phyloP scores from a whole-genome alignment of 345 rosid genomes.

The Ceriops tagal region DNA sequence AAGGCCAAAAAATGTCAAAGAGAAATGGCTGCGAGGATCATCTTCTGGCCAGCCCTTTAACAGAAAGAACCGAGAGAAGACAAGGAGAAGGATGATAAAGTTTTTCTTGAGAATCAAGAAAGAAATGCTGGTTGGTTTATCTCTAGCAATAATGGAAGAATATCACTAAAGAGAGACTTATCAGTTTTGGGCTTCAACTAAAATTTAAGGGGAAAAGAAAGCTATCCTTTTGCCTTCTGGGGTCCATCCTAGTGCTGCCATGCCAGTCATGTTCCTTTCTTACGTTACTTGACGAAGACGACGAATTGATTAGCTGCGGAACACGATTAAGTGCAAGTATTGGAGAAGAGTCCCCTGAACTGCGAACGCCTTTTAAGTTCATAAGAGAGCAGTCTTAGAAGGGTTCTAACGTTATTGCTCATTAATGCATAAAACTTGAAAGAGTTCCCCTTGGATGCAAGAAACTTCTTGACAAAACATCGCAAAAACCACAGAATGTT shows the following conservation, averaged over 20 bases:
- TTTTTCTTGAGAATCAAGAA: neutral
- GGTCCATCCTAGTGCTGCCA: slow-evolving; percentile 6
- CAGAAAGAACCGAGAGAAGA: neutral
- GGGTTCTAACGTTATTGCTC: too few species aligned
- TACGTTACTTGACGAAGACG: neutral
- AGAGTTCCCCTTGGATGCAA: too few species aligned
- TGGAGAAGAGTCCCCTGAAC: slow-evolving; percentile 5
- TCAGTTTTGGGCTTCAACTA: slow-evolving; percentile 11
- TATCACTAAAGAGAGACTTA: neutral
- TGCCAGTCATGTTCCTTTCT: slow-evolving; percentile 18
- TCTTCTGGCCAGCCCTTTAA: neutral
- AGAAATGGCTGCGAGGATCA: slow-evolving; percentile 3
- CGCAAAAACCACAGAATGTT: too few species aligned
- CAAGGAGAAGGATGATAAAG: neutral
- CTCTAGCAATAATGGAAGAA: neutral
- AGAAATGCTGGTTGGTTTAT: neutral
- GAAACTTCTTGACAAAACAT: too few species aligned
- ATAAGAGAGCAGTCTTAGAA: neutral
- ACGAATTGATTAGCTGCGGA: neutral
- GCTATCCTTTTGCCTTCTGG: neutral
- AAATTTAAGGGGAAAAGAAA: slow-evolving; percentile 14
- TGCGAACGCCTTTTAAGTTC: neutral
- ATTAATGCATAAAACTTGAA: too few species aligned
- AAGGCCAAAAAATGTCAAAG: slow-evolving; percentile 8
- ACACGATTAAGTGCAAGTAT: slow-evolving; percentile 15